A percentile compares a stretch with the other conserved stretches of the same genome.
These are phyloP conservation scores for Exophiala bonariae DNA, from an alignment of 2,329 filamentous ascomycete genomes.

Conservation along the genomic window DNA sequence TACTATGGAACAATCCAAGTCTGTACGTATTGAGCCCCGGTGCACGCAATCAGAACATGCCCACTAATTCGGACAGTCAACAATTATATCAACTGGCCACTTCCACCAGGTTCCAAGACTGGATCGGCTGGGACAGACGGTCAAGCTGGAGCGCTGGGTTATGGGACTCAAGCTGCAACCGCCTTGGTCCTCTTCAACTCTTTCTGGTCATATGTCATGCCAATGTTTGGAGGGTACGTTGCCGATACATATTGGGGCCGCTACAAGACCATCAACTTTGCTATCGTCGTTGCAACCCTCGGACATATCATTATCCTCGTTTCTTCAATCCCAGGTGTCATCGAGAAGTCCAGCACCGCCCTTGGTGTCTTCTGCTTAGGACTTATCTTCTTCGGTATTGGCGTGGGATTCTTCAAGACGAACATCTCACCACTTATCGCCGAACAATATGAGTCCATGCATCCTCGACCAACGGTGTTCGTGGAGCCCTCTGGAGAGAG, in stretches of 20 bases:
- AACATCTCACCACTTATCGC: slow-evolving; percentile 46
- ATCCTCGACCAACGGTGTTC: slow-evolving; percentile 56
- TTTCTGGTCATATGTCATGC: slow-evolving; percentile 64
- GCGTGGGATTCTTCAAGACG: slow-evolving; percentile 78
- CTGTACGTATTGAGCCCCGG: slow-evolving; percentile 59
- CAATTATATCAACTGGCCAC: slow-evolving; percentile 56
- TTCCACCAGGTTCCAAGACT: slow-evolving; percentile 55
- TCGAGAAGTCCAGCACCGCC: slow-evolving; percentile 56
- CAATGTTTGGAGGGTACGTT: slow-evolving; percentile 58
- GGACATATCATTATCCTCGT: slow-evolving; percentile 67
- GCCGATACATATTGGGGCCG: slow-evolving; percentile 69
- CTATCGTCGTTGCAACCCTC: slow-evolving; percentile 62
- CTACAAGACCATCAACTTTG: slow-evolving; percentile 69
- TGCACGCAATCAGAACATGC: too few relatives aligned
- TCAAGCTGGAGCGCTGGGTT: slow-evolving; percentile 57
- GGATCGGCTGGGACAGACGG: slow-evolving; percentile 49
- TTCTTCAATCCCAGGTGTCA: slow-evolving; percentile 64
- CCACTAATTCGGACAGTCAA: slow-evolving; percentile 40
- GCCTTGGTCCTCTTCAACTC: slow-evolving; percentile 57
- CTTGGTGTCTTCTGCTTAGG: slow-evolving; percentile 65
- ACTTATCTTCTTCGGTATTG: slow-evolving; percentile 68
- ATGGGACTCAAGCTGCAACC: slow-evolving; percentile 58
- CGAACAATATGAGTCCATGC: slow-evolving; percentile 47
- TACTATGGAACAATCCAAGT: slow-evolving; percentile 72
- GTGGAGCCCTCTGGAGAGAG: slow-evolving; percentile 63